phyloP scores from a whole-genome alignment of 768 basidiomycete genomes.

The Suillus fuscotomentosus region DNA sequence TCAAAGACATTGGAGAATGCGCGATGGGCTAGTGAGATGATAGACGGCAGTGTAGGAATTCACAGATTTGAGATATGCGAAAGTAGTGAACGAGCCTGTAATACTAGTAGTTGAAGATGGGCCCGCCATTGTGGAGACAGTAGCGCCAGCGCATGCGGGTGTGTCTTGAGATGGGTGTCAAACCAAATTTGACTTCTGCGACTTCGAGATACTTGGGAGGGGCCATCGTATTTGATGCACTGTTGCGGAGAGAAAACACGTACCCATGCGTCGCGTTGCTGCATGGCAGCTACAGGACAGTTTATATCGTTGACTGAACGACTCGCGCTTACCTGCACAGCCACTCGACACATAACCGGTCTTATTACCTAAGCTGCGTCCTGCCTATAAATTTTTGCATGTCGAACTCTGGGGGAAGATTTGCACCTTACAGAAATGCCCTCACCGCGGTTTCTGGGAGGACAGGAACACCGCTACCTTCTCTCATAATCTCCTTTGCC shows the following conservation, averaged over 20 bases:
- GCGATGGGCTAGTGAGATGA: too few species aligned
- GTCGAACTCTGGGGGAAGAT: conserved; percentile 27
- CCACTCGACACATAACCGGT: neutral
- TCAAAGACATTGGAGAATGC: conserved; percentile 41
- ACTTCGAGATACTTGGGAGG: conserved; percentile 70
- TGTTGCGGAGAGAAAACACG: neutral
- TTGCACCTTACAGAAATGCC: conserved; percentile 49
- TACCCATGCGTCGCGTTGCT: too few species aligned
- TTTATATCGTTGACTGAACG: too few species aligned
- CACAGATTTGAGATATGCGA: too few species aligned
- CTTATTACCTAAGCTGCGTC: neutral
- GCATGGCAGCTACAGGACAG: too few species aligned
- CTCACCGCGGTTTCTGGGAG: conserved; percentile 61
- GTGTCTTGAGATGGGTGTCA: conserved; percentile 61
- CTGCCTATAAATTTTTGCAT: conserved; percentile 3
- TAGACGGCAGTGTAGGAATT: too few species aligned
- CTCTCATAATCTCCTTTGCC: conserved; percentile 71
- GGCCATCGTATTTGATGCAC: neutral
- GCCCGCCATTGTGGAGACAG: conserved; percentile 68
- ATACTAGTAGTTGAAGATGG: conserved; percentile 54
- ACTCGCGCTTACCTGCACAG: neutral
- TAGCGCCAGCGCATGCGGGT: conserved; percentile 30
- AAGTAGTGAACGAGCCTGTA: conserved; percentile 48
- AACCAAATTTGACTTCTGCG: conserved; percentile 70
- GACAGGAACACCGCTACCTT: conserved; percentile 77